Conservation (phyloP, 176 grass and related monocot genomes). For the Phoenix dactylifera region DNA sequence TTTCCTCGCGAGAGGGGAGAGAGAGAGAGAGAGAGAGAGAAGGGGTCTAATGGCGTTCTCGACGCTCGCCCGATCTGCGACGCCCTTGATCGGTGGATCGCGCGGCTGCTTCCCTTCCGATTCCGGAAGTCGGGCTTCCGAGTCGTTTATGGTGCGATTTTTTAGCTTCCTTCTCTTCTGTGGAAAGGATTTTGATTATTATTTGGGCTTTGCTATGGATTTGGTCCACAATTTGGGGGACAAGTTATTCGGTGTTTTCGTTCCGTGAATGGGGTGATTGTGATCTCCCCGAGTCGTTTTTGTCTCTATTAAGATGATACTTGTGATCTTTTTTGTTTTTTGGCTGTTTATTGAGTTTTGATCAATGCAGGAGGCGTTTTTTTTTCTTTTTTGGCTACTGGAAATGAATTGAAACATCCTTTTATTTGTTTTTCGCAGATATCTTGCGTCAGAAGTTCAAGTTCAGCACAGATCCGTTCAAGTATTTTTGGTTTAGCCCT, state of each 20-base stretch:
- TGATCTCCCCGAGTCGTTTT: too few relatives aligned
- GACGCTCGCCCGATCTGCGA: slow-evolving; percentile 32
- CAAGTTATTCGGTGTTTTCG: too few relatives aligned
- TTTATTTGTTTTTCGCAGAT: slow-evolving; percentile 20
- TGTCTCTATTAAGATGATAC: too few relatives aligned
- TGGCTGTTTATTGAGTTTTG: too few relatives aligned
- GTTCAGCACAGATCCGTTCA: background rate
- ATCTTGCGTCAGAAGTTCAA: slow-evolving; percentile 18
- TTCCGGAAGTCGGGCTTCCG: background rate
- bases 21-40: too few relatives aligned
- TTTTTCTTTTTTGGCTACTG: too few relatives aligned
- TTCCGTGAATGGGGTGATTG: too few relatives aligned
- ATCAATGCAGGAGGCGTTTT: too few relatives aligned
- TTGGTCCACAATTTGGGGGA: too few relatives aligned
- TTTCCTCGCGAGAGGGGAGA: too few relatives aligned
- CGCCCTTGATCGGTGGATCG: slow-evolving; percentile 36
- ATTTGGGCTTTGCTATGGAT: background rate
- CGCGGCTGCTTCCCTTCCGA: slow-evolving; percentile 17
- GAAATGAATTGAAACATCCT: background rate
- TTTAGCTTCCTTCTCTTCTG: background rate
- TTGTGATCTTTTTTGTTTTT: too few relatives aligned
- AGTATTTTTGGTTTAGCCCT: slow-evolving; percentile 23
- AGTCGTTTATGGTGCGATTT: slow-evolving; percentile 32
- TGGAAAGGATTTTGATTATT: background rate
- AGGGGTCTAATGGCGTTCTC: slow-evolving; percentile 24